Base-by-base conservation (phyloP, 306 rosid genomes). In the Pyrus betulifolia region DNA sequence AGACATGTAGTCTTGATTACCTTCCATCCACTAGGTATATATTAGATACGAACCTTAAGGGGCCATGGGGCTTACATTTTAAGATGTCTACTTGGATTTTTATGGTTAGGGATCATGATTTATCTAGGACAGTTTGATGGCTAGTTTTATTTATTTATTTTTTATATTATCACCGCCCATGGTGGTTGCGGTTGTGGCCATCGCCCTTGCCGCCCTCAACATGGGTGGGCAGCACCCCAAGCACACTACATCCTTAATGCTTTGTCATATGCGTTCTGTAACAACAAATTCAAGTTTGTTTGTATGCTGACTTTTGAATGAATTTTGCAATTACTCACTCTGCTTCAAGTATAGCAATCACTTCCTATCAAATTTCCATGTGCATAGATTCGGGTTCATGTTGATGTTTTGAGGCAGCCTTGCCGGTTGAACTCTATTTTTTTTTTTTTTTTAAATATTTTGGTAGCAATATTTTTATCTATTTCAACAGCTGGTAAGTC, bases 331-430 rank as follows among this genome's bases (percentile, higher is more conserved):
- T 35, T 67, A 10, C 22, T 67, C 4, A 10, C 22, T 67, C 4
- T 12, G 8, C 38, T 61, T 25, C 13, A 28, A 3, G 21, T 12
- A 40, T 67, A n/a, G 33, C 38, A 25, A 11, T 19, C 25, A 80
- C 33, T 81, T 73, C 79, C 57, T 70, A 11, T 67, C 75, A 18
- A 67, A 83, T 68, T 82, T 77, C 61, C 65, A 75, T 80, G 70
- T 25, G 72, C 80, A 84, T 81, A 71, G 85, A 62, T 71, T 72
- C 74, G 88, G 70, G 84, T 78, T 59, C 80, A 35, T 67, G 79
- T 69, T 28, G 64, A 59, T 3, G 30, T 59, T 21, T 59, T 10
- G 64, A 22, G 64, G 31, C 31, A n/a, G 64, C 15, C 17, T 23
- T 59, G 1, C 25, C 2, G 17, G 6, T 59, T 59, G 64, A 59